A percentile compares a stretch with the other conserved stretches of the same genome.
Conservation (phyloP, 148 eudicot species). For the Euryodendron excelsum region DNA sequence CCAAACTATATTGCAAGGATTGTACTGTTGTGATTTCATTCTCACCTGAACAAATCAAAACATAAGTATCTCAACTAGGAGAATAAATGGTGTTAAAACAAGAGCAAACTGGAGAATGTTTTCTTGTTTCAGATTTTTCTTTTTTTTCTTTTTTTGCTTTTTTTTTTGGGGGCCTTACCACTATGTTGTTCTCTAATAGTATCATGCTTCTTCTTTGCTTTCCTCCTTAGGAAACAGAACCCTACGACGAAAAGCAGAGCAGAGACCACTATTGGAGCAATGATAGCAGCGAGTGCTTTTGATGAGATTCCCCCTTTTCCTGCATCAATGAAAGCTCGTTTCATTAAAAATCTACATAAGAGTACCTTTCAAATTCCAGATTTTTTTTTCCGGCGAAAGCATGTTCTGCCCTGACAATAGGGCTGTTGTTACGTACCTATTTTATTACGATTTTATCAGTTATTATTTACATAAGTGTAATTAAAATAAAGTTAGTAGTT, state of each 20-base stretch:
- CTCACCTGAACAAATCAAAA: background rate
- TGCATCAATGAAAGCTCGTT: background rate
- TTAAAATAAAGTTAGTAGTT: too few species aligned
- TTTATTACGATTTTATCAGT: too few species aligned
- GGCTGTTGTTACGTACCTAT: too few species aligned
- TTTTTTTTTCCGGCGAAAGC: too few species aligned
- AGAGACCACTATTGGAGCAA: background rate
- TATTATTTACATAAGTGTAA: too few species aligned
- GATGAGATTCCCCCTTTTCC: background rate
- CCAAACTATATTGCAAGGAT: constrained; percentile 12
- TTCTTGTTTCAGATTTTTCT: too few species aligned
- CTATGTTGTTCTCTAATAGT: background rate
- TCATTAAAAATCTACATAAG: background rate
- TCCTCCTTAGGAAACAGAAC: background rate
- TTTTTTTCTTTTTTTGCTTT: background rate
- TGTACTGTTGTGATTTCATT: background rate
- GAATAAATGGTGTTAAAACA: background rate
- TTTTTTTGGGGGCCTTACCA: background rate
- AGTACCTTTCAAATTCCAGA: too few species aligned
- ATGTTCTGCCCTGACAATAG: too few species aligned
- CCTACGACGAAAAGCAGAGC: background rate
- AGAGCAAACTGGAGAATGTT: background rate
- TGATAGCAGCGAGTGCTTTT: background rate
- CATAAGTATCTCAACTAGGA: background rate
- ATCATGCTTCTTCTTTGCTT: background rate